A percentile compares a stretch with the other conserved stretches of the same genome.
These are phyloP conservation scores for Phaeophleospora eucalypticola DNA, from an alignment of 2,329 filamentous ascomycete genomes.

Conservation along the genomic window DNA sequence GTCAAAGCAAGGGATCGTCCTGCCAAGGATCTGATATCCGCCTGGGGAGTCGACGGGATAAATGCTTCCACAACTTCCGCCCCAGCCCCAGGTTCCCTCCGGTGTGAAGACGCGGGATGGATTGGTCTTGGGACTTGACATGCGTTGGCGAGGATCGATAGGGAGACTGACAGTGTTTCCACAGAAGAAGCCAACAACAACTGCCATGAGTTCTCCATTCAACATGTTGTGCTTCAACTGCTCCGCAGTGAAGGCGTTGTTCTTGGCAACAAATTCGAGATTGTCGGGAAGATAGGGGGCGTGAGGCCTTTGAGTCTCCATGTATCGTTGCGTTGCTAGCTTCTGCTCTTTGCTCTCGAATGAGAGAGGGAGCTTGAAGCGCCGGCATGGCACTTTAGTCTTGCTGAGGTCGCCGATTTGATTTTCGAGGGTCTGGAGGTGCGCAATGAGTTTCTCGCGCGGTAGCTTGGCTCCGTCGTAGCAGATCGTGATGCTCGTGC, in stretches of 20 bases:
- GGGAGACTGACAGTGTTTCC: conserved; percentile 52
- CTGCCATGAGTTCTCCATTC: conserved; percentile 49
- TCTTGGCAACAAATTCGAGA: conserved; percentile 54
- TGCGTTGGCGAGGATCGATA: conserved; percentile 51
- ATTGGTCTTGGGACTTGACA: conserved; percentile 55
- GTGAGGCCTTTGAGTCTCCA: conserved; percentile 57
- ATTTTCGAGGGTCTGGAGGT: conserved; percentile 40
- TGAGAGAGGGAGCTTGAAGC: conserved; percentile 42
- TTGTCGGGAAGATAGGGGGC: conserved; percentile 62
- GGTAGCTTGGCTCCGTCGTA: conserved; percentile 39
- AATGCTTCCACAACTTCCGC: conserved; percentile 51
- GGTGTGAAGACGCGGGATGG: conserved; percentile 55
- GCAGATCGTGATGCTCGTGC: conserved; percentile 41
- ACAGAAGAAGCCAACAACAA: conserved; percentile 54
- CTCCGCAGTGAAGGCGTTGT: conserved; percentile 50
- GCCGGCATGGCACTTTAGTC: conserved; percentile 40
- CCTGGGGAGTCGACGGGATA: conserved; percentile 57
- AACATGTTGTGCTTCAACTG: conserved; percentile 51
- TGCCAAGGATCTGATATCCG: conserved; percentile 49
- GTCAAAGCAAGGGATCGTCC: conserved; percentile 53
- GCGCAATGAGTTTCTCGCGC: conserved; percentile 34
- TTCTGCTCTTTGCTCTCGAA: conserved; percentile 43
- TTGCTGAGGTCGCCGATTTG: conserved; percentile 40
- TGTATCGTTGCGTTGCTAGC: conserved; percentile 57
- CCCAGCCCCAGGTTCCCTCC: conserved; percentile 54